phyloP scores from a whole-genome alignment of 768 basidiomycete species.

The Amanita molliuscula region DNA sequence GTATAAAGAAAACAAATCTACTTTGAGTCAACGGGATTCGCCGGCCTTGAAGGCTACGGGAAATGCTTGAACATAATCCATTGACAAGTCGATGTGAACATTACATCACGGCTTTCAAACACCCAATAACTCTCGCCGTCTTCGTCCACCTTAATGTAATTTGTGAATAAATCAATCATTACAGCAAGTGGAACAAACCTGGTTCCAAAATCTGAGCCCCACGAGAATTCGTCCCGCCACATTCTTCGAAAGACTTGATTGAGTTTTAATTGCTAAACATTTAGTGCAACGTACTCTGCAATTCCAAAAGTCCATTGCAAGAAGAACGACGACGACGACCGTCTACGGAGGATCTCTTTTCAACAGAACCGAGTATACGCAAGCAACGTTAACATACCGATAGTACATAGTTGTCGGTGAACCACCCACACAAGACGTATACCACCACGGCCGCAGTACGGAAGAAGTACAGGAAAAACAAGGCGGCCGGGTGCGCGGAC shows the following conservation, averaged over 20 bases:
- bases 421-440: slow-evolving; percentile 89
- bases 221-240: slow-evolving; percentile 90
- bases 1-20: slow-evolving; percentile 23
- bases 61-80: slow-evolving; percentile 3
- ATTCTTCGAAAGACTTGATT: slow-evolving; percentile 46
- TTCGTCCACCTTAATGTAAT: slow-evolving; percentile 73
- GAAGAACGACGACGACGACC: slow-evolving; percentile 83
- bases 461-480: slow-evolving; percentile 89
- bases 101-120: slow-evolving; percentile 92
- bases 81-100: slow-evolving; percentile 16
- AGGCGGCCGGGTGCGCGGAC: slow-evolving; percentile 73
- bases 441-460: slow-evolving; percentile 80
- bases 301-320: slow-evolving; percentile 99
- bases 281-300: slow-evolving; percentile 50
- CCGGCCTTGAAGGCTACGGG: slow-evolving; percentile 71
- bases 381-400: slow-evolving; percentile 46
- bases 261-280: neutral
- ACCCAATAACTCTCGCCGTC: slow-evolving; percentile 97
- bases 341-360: slow-evolving; percentile 33
- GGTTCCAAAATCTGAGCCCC: slow-evolving; percentile 96
- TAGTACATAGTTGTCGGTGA: slow-evolving; percentile 86
- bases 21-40: slow-evolving; percentile 84
- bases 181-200: slow-evolving; percentile 31
- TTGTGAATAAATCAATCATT: neutral
- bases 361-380: neutral